Evolutionary conservation across 2,329 filamentous ascomycete species (phyloP), one percentile per base, ranked within the genome.

Genomic region (Endocalyx cinctus): DNA sequence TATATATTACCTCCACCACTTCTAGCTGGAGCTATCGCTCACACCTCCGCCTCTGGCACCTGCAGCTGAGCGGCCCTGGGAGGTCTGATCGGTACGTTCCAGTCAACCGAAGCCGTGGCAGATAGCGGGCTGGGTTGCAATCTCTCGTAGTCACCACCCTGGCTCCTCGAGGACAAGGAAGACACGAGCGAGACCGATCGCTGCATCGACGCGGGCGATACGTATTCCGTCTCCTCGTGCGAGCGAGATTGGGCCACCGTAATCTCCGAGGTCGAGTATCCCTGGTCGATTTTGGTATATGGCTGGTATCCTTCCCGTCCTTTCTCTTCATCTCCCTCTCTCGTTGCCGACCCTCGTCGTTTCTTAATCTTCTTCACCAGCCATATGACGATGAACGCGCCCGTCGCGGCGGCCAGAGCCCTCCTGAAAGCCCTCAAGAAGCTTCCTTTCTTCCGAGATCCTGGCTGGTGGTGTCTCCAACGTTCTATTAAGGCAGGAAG

Each of bases 121-220:
- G 33, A 30, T 31, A 38, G 18, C n/a, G 35, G 40, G 13, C 37
- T 37, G 5, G 40, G 35, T n/a, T 31, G 29, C 13, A 42, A 22
- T 23, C 37, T 40, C 15, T 39, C 40, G 13, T 43, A 43, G n/a
- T n/a, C n/a, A 11, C 32, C 29, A 6, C 30, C 37, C 17, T 26
- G 31, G 13, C 39, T 37, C 5, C 31, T 13, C n/a, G 27, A 29
- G 13, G 42, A 45, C 5, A 41, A 27, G 14, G 40, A 39, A 13
- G 40, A 45, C 2, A 41, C 31, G 8, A 39, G 11, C 1, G 40
- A 41, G 2, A 20, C 12, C 10, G 29, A 22, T 17, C 40, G 33
- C 17, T 31, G 17, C 17, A 36, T 19, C 17, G 27, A 8, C 11
- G 25, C 19, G 18, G 20, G 10, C 16, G 27, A 29, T 8, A 23